Evolutionary conservation across 495 filamentous ascomycete species (phyloP).

Genomic region (Rhypophila decipiens): DNA sequence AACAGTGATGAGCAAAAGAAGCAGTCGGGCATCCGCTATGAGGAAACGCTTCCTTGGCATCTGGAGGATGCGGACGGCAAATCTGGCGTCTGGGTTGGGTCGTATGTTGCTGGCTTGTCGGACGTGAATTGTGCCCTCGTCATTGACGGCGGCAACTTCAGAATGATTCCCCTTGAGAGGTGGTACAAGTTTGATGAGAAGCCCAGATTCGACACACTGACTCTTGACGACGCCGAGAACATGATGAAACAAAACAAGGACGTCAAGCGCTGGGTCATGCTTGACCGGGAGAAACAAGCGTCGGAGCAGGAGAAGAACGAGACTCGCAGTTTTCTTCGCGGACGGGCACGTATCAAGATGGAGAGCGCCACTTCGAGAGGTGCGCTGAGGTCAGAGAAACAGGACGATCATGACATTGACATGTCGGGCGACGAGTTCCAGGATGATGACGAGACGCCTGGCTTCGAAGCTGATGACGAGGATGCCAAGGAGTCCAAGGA

Average conservation of each 20-base stretch:
- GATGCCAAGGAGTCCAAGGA: slow-evolving; percentile 82
- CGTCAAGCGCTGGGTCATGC: slow-evolving; percentile 67
- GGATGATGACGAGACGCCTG: slow-evolving; percentile 81
- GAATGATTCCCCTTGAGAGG: slow-evolving; percentile 86
- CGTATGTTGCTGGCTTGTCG: slow-evolving; percentile 78
- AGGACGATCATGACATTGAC: slow-evolving; percentile 54
- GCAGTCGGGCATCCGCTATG: slow-evolving; percentile 74
- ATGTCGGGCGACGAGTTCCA: slow-evolving; percentile 44
- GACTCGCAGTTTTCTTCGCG: slow-evolving; percentile 38
- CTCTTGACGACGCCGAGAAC: slow-evolving; percentile 79
- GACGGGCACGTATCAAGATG: slow-evolving; percentile 41
- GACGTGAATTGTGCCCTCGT: slow-evolving; percentile 69
- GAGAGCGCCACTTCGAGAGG: slow-evolving; percentile 47
- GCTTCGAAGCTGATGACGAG: slow-evolving; percentile 76
- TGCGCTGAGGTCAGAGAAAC: slow-evolving; percentile 43
- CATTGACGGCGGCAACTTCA: slow-evolving; percentile 59
- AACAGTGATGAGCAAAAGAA: slow-evolving; percentile 69
- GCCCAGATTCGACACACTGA: slow-evolving; percentile 72
- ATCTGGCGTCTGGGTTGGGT: slow-evolving; percentile 78
- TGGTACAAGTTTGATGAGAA: slow-evolving; percentile 90
- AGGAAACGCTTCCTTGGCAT: slow-evolving; percentile 94
- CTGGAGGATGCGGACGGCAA: slow-evolving; percentile 93
- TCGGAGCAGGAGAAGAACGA: slow-evolving; percentile 45
- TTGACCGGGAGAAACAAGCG: slow-evolving; percentile 49
- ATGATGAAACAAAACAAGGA: slow-evolving; percentile 51